Conservation (phyloP, 2,329 filamentous ascomycete genomes). For the Tolypocladium tundrense region DNA sequence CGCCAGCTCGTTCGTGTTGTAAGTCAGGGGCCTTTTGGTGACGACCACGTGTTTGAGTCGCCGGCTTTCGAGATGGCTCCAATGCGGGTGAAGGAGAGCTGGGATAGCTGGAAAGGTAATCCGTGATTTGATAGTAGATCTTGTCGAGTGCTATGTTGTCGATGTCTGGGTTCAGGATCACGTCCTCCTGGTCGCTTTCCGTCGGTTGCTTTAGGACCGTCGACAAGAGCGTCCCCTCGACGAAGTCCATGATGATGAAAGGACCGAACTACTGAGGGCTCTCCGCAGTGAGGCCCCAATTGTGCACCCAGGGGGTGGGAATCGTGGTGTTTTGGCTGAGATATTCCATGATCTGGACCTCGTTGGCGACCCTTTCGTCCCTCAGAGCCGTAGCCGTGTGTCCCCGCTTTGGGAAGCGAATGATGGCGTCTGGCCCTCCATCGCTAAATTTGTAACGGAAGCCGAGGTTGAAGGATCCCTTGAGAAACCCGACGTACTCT, state of each 20-base stretch:
- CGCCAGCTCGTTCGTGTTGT: slow-evolving; percentile 26
- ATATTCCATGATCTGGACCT: slow-evolving; percentile 15
- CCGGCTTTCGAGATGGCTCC: not conserved
- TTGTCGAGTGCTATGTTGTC: not conserved
- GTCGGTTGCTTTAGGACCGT: too few relatives aligned
- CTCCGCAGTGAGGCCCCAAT: slow-evolving; percentile 15
- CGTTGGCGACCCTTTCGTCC: slow-evolving; percentile 22
- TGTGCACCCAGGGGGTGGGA: slow-evolving; percentile 14
- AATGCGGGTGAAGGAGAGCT: not conserved
- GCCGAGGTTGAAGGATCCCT: too few relatives aligned
- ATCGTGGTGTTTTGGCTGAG: slow-evolving; percentile 18
- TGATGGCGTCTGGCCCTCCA: slow-evolving; percentile 3
- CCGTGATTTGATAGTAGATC: not conserved
- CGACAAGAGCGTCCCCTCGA: slow-evolving; percentile 1
- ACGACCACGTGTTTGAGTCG: not conserved
- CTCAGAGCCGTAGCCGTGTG: slow-evolving; percentile 9
- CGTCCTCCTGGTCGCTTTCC: too few relatives aligned
- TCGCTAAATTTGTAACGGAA: too few relatives aligned
- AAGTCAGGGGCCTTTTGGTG: not conserved
- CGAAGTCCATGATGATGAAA: slow-evolving; percentile 22
- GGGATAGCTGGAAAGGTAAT: not conserved
- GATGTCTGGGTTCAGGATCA: not conserved
- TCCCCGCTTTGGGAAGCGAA: slow-evolving; percentile 15
- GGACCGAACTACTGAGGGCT: slow-evolving; percentile 19
- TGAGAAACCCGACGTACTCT: too few relatives aligned